Evolutionary conservation across 805 yeast genomes (phyloP).

Genomic region (Starmerella etchellsii): DNA sequence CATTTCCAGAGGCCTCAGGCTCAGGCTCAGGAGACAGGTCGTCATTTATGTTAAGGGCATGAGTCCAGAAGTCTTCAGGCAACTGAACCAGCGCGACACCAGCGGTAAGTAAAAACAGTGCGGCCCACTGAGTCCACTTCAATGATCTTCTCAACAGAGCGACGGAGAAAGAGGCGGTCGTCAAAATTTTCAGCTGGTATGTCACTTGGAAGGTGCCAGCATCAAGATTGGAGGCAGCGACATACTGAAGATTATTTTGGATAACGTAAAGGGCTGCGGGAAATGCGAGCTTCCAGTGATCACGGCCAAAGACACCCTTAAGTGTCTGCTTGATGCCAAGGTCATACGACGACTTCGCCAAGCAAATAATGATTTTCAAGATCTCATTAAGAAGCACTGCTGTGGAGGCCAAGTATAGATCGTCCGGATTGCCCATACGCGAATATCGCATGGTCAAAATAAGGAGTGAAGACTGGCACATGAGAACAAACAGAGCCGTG

Average conservation of each 20-base stretch:
- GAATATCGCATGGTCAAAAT: slow-evolving; percentile 34
- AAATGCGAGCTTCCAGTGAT: slow-evolving; percentile 31
- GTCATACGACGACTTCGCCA: slow-evolving; percentile 20
- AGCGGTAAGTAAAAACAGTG: slow-evolving; percentile 28
- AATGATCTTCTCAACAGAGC: slow-evolving; percentile 28
- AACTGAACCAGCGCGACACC: slow-evolving; percentile 33
- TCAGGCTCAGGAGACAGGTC: slow-evolving; percentile 14
- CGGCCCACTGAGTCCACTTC: slow-evolving; percentile 28
- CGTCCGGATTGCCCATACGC: slow-evolving; percentile 29
- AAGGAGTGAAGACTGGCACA: slow-evolving; percentile 31
- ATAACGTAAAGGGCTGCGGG: slow-evolving; percentile 33
- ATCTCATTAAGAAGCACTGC: slow-evolving; percentile 32
- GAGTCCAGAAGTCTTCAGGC: slow-evolving; percentile 21
- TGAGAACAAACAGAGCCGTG: slow-evolving; percentile 29
- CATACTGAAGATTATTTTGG: slow-evolving; percentile 31
- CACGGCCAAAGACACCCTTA: slow-evolving; percentile 27
- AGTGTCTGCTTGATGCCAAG: slow-evolving; percentile 22
- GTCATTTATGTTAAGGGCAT: slow-evolving; percentile 10
- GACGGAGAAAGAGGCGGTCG: slow-evolving; percentile 33
- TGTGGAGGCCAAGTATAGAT: slow-evolving; percentile 29
- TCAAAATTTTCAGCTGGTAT: slow-evolving; percentile 33
- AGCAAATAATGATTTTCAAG: slow-evolving; percentile 27
- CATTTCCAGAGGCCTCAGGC: slow-evolving; percentile 5
- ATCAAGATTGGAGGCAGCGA: slow-evolving; percentile 32
- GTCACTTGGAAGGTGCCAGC: slow-evolving; percentile 35